Evolutionary conservation across 2,329 filamentous ascomycete species (phyloP), one percentile per base, ranked within the genome.

Genomic region (Ophiostoma fasciatum): DNA sequence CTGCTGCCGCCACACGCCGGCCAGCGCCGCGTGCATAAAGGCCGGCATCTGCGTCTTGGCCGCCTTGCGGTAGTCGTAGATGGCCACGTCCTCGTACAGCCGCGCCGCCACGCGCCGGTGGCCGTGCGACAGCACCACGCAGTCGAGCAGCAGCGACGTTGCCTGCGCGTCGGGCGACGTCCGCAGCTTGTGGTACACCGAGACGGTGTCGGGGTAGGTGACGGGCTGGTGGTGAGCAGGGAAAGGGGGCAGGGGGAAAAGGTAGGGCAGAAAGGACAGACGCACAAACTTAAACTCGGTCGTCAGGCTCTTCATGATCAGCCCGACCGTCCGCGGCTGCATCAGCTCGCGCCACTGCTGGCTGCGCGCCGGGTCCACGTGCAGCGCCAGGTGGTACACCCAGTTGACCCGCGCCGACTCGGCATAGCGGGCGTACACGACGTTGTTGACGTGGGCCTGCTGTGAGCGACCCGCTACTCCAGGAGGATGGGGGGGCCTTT

Each of bases 261-360:
- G n/a, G n/a, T n/a, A n/a, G n/a, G n/a, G n/a, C n/a, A n/a, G n/a
- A n/a, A n/a, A n/a, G n/a, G n/a, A n/a, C n/a, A 6, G 13, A 64
- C 78, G 45, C 52, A 90, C 83, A 59, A 92, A 85, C 60, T 94
- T 94, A 57, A 80, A 94, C 46, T 92, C 78, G 0, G 81, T 77
- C 47, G 70, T 79, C 46, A 94, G 84, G 46, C 76, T 83, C 48
- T 74, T 71, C 50, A 94, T 57, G 40, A 94, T 90, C 38, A 94
- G 53, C 0, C 87, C 85, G 14, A 75, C 62, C 1, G 69, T 68
- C 18, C 60, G 66, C 0, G 78, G 74, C 12, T 68, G 75, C 60
- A 81, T 71, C 28, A 93, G 60, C 32, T 78, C 68, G 12, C 59
- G 55, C 84, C 85, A 94, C 42, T 71, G 61, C 28, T 62, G 54